Evolutionary conservation across 2,329 filamentous ascomycete genomes (phyloP), one percentile per base, ranked within the genome.

Genomic region (Conoideocrella luteorostrata): DNA sequence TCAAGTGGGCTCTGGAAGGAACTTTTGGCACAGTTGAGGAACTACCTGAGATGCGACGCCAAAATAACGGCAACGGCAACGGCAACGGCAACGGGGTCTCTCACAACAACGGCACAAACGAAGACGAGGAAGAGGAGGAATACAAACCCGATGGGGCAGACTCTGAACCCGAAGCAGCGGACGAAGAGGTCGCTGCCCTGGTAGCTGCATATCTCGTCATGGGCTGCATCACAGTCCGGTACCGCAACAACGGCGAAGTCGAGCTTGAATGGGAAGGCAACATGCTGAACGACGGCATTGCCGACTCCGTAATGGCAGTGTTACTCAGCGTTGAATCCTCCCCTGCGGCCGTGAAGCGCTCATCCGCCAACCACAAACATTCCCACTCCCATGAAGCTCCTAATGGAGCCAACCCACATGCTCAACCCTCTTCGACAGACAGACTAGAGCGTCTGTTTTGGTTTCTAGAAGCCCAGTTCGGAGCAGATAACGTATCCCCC

Each of bases 221-320:
- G 91, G 91, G 89, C 50, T 93, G 86, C 63, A 82, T 96, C 22
- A 80, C 80, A 7, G 81, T 97, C n/a, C 78, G 83, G 17, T 89
- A 93, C 64, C 77, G 77, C 50, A 77, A 72, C 49, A 83, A 80
- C 52, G 86, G 90, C 44, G 84, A 93, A 58, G 78, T 96, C 5
- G 89, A 94, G 61, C 72, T 97, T 3, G 89, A 95, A 65, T 98
- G 93, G 93, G 91, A 97, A 62, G 93, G 90, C 46, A 98, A 97
- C 61, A 86, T 95, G 70, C 83, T 96, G 58, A 98, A 97, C 62
- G 93, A 98, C 59, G 88, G 89, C 48, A 94, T 98, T 57, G 93
- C 93, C n/a, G 93, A 98, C 65, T 89, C 93, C 13, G 86, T 97
- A 43, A 88, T 97, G 74, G 89, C 89, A 1, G 88, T 96, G 3